These are phyloP conservation scores for Aquanectria penicillioides DNA, from an alignment of 2,329 filamentous ascomycete genomes.

Conservation along the genomic window DNA sequence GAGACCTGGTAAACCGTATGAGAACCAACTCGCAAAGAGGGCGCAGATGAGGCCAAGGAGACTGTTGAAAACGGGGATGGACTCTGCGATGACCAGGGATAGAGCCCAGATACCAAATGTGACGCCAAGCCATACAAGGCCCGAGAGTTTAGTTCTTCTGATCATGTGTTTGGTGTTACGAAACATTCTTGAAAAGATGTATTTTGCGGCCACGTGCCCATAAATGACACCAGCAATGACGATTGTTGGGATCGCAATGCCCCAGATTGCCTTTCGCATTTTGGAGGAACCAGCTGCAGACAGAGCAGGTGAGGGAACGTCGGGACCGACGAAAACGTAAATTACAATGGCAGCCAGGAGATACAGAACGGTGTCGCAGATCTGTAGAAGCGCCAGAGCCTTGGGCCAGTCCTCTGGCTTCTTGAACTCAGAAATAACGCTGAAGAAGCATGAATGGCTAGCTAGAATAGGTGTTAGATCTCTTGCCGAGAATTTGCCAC, in stretches of 20 bases:
- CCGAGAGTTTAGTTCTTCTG: conserved; percentile 60
- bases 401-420: conserved; percentile 57
- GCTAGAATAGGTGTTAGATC: conserved; percentile 28
- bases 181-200: conserved; percentile 73
- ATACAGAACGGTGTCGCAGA: conserved; percentile 69
- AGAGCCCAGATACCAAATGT: conserved; percentile 65
- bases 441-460: conserved; percentile 75
- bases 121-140: conserved; percentile 68
- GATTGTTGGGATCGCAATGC: conserved; percentile 75
- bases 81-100: conserved; percentile 74
- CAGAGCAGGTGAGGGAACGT: conserved; percentile 73
- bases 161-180: conserved; percentile 65
- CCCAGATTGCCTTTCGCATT: conserved; percentile 73
- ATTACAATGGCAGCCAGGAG: conserved; percentile 72
- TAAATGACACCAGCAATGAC: conserved; percentile 78
- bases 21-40: conserved; percentile 76
- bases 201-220: conserved; percentile 72
- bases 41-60: conserved; percentile 71
- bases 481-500: accelerated
- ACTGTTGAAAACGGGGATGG: conserved; percentile 75
- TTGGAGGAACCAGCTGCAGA: conserved; percentile 63
- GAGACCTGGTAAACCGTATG: conserved; percentile 58
- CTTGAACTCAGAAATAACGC: conserved; percentile 71
- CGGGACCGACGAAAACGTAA: conserved; percentile 71
- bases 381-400: conserved; percentile 64